Evolutionary conservation across 768 basidiomycete species (phyloP), one percentile per base, ranked within the genome.

Genomic region (Psilocybe cubensis): DNA sequence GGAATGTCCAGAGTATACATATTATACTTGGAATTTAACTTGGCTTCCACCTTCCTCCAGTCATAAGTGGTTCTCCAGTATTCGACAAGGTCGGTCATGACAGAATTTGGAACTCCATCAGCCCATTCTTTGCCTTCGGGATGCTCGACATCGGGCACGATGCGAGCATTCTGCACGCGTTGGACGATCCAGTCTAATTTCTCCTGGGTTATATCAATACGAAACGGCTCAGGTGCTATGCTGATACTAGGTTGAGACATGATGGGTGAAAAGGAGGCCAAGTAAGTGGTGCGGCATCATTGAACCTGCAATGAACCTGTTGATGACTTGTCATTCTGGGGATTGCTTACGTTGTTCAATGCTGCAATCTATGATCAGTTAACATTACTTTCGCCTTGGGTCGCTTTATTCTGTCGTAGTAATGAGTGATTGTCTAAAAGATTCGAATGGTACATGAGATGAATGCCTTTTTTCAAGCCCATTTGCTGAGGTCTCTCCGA

Each of bases 1-100:
- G 74, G 67, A 44, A 85, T 74, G 50, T 83, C 79, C n/a, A 74
- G 66, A 1, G 79, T 83, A 66, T 79, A 85, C 76, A 81, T 80
- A 9, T 79, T 74, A 12, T 80, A 66, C 10, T 72, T 72, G n/a
- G 70, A 66, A 63, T 85, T 85, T 60, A 85, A 68, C n/a, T 63
- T 63, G 0, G 68, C 71, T 62, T 85, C 83, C 7, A 79, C 67
- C 40, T 69, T 76, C 48, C 77, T 72, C 82, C 83, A 84, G 69
- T 84, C 76, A 58, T 76, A 84, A 2, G 64, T 70, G 21, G 68
- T 64, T 57, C 68, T 75, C 83, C 83, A 85, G 52, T 72, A 72
- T n/a, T 69, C 70, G 0, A 75, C 72, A 4, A 85, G 70, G 12
- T 78, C 72, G 55, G 76, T 68, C 28, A 84, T 61, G 33, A 76